phyloP scores from a whole-genome alignment of 371 early-diverging fungal species.

The Mucor circinelloides region DNA sequence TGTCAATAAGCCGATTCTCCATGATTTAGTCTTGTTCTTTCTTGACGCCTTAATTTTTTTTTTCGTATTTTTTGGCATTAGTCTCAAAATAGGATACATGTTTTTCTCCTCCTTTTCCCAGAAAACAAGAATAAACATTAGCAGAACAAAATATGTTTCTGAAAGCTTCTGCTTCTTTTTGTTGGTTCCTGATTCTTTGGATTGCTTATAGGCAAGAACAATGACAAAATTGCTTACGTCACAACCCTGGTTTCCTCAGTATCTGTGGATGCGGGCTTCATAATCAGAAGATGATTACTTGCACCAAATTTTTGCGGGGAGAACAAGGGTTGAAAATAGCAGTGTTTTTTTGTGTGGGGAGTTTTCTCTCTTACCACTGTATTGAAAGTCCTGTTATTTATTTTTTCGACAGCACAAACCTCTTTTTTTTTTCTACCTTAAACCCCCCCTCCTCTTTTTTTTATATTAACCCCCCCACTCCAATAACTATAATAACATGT shows the following conservation, averaged over 20 bases:
- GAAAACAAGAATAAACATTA: too few species aligned
- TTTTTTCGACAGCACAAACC: background rate
- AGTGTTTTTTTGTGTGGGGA: background rate
- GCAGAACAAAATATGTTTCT: too few species aligned
- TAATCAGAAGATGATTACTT: background rate
- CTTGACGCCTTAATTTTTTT: background rate
- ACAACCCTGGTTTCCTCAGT: background rate
- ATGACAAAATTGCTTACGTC: background rate
- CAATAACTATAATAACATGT: conserved; percentile 31
- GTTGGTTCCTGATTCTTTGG: background rate
- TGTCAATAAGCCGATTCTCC: background rate
- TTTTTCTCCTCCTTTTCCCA: background rate
- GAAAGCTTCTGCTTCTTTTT: background rate
- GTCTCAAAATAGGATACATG: background rate
- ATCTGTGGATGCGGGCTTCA: background rate
- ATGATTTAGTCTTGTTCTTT: background rate
- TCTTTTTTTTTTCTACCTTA: conserved; percentile 5
- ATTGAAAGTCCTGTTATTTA: conserved; percentile 1
- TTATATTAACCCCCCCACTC: conserved; percentile 37
- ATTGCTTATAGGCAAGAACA: background rate
- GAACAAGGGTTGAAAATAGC: conserved; percentile 2
- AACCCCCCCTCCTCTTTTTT: conserved; percentile 11
- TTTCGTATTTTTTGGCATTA: background rate
- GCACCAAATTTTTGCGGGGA: background rate
- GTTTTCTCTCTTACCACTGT: background rate